Conservation (phyloP, 192 early-diverging fungal species). For the Allomyces macrogynus region DNA sequence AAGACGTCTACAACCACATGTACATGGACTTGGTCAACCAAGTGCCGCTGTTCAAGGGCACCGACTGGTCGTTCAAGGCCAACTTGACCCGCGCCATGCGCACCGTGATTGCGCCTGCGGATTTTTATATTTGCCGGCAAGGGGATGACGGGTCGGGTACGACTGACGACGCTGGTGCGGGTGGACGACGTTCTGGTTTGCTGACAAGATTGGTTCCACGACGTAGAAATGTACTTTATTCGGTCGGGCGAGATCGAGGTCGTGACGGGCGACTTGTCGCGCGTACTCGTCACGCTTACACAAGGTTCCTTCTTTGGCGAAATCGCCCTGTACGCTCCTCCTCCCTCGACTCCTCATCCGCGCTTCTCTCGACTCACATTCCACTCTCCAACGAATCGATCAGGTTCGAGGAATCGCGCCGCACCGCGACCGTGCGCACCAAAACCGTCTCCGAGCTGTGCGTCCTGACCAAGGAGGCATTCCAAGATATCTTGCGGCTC, state of each 20-base stretch:
- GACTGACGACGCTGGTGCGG: too few relatives aligned
- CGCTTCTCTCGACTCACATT: too few relatives aligned
- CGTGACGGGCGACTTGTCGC: background rate
- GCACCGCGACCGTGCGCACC: background rate
- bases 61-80: conserved; percentile 3
- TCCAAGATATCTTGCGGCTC: background rate
- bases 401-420: background rate
- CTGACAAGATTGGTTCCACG: conserved; percentile 2
- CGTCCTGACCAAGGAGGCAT: background rate
- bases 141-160: conserved; percentile 6
- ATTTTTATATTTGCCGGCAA: background rate
- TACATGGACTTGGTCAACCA: conserved; percentile 9
- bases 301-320: conserved; percentile 2
- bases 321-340: background rate
- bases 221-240: conserved; percentile 10
- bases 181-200: too few relatives aligned
- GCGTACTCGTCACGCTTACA: background rate
- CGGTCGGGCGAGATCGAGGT: conserved; percentile 5
- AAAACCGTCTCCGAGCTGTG: background rate
- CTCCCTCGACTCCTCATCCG: too few relatives aligned
- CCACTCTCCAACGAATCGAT: too few relatives aligned
- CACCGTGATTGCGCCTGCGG: background rate
- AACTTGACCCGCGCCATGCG: conserved; percentile 3
- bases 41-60: conserved; percentile 8
- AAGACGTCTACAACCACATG: conserved; percentile 7